These are phyloP conservation scores for Candida insectorum DNA, from an alignment of 805 yeast genomes.

Conservation along the genomic window DNA sequence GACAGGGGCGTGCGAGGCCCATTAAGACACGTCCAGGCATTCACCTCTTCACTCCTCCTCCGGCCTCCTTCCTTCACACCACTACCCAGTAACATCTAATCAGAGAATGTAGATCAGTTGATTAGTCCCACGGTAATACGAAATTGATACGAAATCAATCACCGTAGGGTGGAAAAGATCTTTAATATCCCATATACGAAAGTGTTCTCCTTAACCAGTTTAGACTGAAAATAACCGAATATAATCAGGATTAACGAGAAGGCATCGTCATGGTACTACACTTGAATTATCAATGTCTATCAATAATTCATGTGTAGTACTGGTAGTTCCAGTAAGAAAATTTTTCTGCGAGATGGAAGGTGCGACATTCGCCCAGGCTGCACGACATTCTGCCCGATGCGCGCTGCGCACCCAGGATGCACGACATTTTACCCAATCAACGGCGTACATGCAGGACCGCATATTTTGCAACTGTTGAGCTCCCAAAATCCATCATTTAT, in stretches of 20 bases:
- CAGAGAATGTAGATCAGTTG: conserved; percentile 25
- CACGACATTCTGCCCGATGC: too few relatives aligned
- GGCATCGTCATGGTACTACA: conserved; percentile 40
- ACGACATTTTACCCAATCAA: conserved; percentile 1
- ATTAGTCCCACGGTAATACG: conserved; percentile 26
- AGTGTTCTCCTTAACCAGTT: conserved; percentile 45
- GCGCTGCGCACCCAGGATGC: too few relatives aligned
- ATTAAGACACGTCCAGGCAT: too few relatives aligned
- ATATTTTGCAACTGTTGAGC: conserved; percentile 4
- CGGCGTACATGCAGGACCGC: conserved; percentile 2
- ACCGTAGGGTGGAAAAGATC: conserved; percentile 48
- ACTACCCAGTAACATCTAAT: too few relatives aligned
- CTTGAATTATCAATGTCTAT: conserved; percentile 1
- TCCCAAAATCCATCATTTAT: too few relatives aligned
- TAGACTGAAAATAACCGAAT: conserved; percentile 48
- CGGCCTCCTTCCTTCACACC: too few relatives aligned
- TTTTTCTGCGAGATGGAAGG: too few relatives aligned
- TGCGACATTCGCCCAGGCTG: too few relatives aligned
- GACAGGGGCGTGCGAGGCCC: too few relatives aligned
- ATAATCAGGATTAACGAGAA: conserved; percentile 46
- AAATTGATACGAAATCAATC: conserved; percentile 6
- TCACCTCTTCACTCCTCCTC: too few relatives aligned
- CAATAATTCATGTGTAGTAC: too few relatives aligned
- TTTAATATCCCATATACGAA: conserved; percentile 41
- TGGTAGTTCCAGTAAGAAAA: too few relatives aligned